These are phyloP conservation scores for Diaporthe australafricana DNA, from an alignment of 2,329 filamentous ascomycete genomes.

Conservation along the genomic window DNA sequence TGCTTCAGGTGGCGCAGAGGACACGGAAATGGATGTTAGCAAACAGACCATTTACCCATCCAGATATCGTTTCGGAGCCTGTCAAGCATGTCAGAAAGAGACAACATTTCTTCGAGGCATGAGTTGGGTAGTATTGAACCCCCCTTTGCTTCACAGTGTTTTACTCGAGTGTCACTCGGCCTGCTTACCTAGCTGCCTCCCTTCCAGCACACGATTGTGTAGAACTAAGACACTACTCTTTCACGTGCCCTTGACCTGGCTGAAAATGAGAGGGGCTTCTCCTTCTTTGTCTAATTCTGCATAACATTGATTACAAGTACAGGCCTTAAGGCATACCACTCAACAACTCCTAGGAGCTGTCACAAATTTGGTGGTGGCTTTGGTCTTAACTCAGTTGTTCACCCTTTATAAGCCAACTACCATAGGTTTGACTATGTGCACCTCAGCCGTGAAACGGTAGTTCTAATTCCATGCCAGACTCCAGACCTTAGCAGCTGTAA, in stretches of 20 bases:
- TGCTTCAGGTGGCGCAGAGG: not conserved
- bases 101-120: not conserved
- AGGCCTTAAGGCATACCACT: not conserved
- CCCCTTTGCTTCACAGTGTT: not conserved
- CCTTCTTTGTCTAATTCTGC: not conserved
- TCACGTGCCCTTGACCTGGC: not conserved
- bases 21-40: not conserved
- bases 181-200: not conserved
- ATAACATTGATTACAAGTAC: not conserved
- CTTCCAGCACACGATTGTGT: not conserved
- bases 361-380: not conserved
- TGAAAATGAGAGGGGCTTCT: not conserved
- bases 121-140: not conserved
- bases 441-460: not conserved
- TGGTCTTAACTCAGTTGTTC: not conserved
- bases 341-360: not conserved
- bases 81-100: not conserved
- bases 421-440: not conserved
- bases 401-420: not conserved
- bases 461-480: conserved; percentile 26
- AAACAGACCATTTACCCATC: not conserved
- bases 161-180: not conserved
- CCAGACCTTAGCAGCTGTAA: conserved; percentile 17
- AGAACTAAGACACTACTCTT: not conserved
- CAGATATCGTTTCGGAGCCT: too few relatives aligned